Evolutionary conservation across 805 yeast genomes (phyloP).

Genomic region (Pichia insulana): DNA sequence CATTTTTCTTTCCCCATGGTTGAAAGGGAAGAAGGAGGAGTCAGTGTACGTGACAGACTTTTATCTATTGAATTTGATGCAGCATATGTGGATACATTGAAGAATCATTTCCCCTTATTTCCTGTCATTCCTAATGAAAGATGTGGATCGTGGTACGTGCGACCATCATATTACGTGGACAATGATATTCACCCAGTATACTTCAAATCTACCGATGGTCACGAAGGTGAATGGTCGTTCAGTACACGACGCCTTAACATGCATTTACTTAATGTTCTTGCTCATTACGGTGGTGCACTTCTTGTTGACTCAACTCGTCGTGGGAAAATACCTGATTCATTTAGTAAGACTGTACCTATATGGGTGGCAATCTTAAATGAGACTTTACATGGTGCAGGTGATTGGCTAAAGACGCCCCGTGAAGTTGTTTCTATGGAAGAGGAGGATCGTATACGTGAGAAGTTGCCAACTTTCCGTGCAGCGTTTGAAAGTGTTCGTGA

Average conservation of each 20-base stretch:
- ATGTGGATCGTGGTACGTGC: slow-evolving; percentile 81
- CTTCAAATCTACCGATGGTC: slow-evolving; percentile 91
- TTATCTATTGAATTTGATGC: slow-evolving; percentile 66
- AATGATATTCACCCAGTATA: slow-evolving; percentile 41
- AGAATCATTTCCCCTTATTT: slow-evolving; percentile 16
- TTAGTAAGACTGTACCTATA: slow-evolving; percentile 80
- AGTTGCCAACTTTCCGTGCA: slow-evolving; percentile 30
- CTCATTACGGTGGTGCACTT: slow-evolving; percentile 37
- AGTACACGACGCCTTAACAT: slow-evolving; percentile 65
- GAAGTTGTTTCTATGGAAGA: slow-evolving; percentile 51
- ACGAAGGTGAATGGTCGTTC: slow-evolving; percentile 72
- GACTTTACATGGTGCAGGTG: slow-evolving; percentile 30
- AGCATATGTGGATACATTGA: slow-evolving; percentile 37
- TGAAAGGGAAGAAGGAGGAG: too few relatives aligned
- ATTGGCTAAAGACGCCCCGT: slow-evolving; percentile 32
- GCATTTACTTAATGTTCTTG: slow-evolving; percentile 50
- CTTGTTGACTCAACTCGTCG: slow-evolving; percentile 80
- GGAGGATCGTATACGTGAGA: slow-evolving; percentile 37
- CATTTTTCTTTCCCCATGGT: too few relatives aligned
- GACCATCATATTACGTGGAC: slow-evolving; percentile 28
- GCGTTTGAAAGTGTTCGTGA: slow-evolving; percentile 2
- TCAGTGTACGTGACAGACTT: slow-evolving; percentile 34
- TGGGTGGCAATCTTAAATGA: slow-evolving; percentile 80
- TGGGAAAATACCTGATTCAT: slow-evolving; percentile 79
- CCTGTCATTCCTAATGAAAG: slow-evolving; percentile 69